phyloP scores from a whole-genome alignment of 768 basidiomycete genomes.

The Xerocomellus intermedius region DNA sequence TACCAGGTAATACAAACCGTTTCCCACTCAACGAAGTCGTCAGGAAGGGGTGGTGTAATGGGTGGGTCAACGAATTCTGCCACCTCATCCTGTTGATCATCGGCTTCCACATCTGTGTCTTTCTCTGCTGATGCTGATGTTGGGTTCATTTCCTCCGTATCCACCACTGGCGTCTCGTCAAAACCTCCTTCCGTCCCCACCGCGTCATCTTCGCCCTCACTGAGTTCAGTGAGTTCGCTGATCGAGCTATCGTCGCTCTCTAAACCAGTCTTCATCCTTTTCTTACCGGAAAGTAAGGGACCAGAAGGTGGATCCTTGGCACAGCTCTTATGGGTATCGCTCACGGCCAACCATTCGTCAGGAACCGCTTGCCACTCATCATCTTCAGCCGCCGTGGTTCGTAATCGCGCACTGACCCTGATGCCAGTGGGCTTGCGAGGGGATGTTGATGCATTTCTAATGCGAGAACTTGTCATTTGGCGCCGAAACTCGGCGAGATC shows the following conservation, averaged over 20 bases:
- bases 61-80: background rate
- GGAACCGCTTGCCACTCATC: constrained; percentile 79
- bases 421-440: constrained; percentile 49
- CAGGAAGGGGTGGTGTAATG: constrained; percentile 31
- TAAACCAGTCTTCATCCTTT: constrained; percentile 48
- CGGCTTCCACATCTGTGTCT: background rate
- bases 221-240: constrained; percentile 76
- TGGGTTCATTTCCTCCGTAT: constrained; percentile 2
- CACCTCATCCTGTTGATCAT: constrained; percentile 3
- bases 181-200: constrained; percentile 15
- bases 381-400: constrained; percentile 52
- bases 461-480: constrained; percentile 32
- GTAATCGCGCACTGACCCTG: constrained; percentile 62
- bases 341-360: constrained; percentile 57
- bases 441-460: constrained; percentile 10
- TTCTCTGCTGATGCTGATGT: background rate
- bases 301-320: constrained; percentile 10
- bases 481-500: constrained; percentile 63
- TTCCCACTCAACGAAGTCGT: constrained; percentile 86
- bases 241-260: constrained; percentile 61
- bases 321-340: constrained; percentile 17
- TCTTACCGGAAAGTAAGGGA: constrained; percentile 9
- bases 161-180: background rate
- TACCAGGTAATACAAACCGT: constrained; percentile 52
- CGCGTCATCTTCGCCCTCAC: constrained; percentile 41